Conservation (phyloP, 2,329 filamentous ascomycete species). For the Pseudocercospora eumusae region DNA sequence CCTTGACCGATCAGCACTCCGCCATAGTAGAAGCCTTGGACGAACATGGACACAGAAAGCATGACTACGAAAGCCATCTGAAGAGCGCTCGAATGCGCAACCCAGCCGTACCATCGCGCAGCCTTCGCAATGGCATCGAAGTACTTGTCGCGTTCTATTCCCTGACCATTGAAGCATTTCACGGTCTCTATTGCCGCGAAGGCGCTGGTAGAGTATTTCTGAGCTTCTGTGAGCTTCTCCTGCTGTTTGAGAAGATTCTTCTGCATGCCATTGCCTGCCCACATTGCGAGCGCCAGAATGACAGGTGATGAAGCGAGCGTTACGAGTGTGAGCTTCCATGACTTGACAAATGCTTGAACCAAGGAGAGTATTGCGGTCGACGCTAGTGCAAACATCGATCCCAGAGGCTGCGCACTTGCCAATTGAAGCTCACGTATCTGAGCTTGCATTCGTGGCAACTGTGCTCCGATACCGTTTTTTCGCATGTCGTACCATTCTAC, state of each 20-base stretch:
- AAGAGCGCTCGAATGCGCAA: constrained; percentile 67
- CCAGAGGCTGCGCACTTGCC: constrained; percentile 77
- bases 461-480: constrained; percentile 68
- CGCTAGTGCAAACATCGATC: constrained; percentile 64
- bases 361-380: constrained; percentile 68
- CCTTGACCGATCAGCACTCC: constrained; percentile 66
- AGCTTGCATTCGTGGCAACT: constrained; percentile 73
- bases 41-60: constrained; percentile 75
- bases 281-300: constrained; percentile 60
- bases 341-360: constrained; percentile 71
- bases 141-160: constrained; percentile 69
- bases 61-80: constrained; percentile 75
- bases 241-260: constrained; percentile 70
- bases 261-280: constrained; percentile 63
- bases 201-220: constrained; percentile 70
- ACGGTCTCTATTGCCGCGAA: constrained; percentile 78
- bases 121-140: constrained; percentile 58
- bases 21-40: constrained; percentile 89
- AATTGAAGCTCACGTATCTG: constrained; percentile 80
- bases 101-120: constrained; percentile 63
- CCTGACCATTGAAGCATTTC: constrained; percentile 79
- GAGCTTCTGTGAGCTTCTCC: constrained; percentile 65
- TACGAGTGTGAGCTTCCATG: constrained; percentile 81
- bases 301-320: constrained; percentile 73
- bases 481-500: constrained; percentile 80